Evolutionary conservation across 306 rosid species (phyloP), one percentile per base, ranked within the genome.

Genomic region (Gynostemma pentaphyllum): DNA sequence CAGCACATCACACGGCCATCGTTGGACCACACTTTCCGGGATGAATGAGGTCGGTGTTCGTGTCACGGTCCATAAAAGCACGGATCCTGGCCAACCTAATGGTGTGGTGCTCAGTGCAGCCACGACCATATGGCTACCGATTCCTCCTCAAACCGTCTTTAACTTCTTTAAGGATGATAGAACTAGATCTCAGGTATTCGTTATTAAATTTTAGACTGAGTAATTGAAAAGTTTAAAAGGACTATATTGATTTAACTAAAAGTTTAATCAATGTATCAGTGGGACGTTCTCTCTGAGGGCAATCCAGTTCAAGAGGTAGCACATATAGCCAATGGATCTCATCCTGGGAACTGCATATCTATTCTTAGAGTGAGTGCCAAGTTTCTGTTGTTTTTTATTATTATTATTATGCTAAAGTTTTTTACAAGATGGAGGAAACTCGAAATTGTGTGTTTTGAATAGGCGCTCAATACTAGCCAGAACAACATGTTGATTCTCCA

Each of bases 401-500:
- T 48, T 48, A 21, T 21, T 3, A 1, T 53, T 53, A 16, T 13
- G 44, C 12, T 39, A 10, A 53, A 29, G 13, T 11, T 29, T 29
- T n/a, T 18, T 54, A 28, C 28, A 28, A 1, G 15, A 29, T 59
- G 39, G 67, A 72, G 19, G 40, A 63, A 26, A 1, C 45, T 9
- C 15, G 27, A 32, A 14, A 26, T 51, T 61, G 11, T 66, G 21
- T 40, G 47, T 45, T 29, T 45, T 27, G 23, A 23, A 50, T 6
- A 88, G 96, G 98, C 90, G 0, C 77, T 77, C 76, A 88, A 88
- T 78, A 79, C 90, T 0, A 82, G 88, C 67, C 98, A 92, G 70
- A 92, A 84, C 87, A 92, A 86, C 83, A 88, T 81, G 90, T 46
- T 92, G 68, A 86, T 92, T 26, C 98, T 92, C n/a, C 98, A 92